These are phyloP conservation scores for Pseudogymnoascus sp. DNA, from an alignment of 2,329 filamentous ascomycete genomes.

Conservation along the genomic window DNA sequence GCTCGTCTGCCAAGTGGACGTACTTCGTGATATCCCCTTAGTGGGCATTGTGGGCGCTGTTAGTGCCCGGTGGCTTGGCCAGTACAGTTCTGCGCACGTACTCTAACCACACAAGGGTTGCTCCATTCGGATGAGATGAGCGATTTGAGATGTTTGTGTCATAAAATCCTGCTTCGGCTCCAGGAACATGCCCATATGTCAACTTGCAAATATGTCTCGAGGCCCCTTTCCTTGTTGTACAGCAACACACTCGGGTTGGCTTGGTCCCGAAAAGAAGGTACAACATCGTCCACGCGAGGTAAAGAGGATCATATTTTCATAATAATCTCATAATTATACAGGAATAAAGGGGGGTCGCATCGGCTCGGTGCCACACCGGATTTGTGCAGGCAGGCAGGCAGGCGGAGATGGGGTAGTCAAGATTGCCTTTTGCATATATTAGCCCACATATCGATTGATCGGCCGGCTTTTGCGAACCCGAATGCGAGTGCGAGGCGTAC, in stretches of 20 bases:
- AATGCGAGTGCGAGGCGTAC: neutral
- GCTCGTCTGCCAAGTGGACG: neutral
- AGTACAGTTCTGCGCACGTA: neutral
- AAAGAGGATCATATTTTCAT: neutral
- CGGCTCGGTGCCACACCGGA: neutral
- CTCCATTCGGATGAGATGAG: neutral
- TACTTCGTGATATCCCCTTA: neutral
- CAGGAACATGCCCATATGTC: neutral
- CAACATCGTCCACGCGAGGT: neutral
- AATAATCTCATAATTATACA: constrained; percentile 1
- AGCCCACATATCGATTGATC: neutral
- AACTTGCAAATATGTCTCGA: neutral
- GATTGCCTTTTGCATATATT: neutral
- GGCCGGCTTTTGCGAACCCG: neutral
- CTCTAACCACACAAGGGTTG: neutral
- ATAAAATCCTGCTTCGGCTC: neutral
- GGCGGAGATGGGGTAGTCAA: neutral
- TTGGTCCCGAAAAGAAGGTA: neutral
- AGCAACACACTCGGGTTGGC: neutral
- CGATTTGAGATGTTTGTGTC: neutral
- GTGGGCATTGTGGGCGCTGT: neutral
- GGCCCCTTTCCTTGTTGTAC: neutral
- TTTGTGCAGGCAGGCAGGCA: neutral
- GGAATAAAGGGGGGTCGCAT: neutral
- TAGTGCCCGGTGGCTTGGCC: constrained; percentile 3